Conservation (phyloP, 768 basidiomycete species). For the Cytidiella melzeri region DNA sequence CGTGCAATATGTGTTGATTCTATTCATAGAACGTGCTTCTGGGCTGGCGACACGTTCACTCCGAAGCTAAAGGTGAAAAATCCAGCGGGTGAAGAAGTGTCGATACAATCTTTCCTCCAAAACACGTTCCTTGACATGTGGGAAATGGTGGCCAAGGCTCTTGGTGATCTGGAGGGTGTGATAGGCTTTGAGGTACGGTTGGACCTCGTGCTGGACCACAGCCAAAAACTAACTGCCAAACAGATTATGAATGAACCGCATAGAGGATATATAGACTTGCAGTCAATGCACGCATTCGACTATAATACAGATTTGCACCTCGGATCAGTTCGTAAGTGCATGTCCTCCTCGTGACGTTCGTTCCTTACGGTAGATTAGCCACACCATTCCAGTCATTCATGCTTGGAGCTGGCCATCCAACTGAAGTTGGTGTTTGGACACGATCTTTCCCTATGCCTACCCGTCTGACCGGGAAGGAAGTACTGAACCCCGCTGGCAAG, state of each 20-base stretch:
- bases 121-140: conserved; percentile 76
- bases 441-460: conserved; percentile 91
- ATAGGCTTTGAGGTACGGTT: conserved; percentile 79
- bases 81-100: conserved; percentile 40
- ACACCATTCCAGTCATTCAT: conserved; percentile 86
- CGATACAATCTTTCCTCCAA: conserved; percentile 82
- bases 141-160: conserved; percentile 53
- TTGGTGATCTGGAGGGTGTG: conserved; percentile 74
- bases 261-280: conserved; percentile 81
- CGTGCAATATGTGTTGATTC: not conserved
- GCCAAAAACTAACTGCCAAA: not conserved
- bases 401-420: conserved; percentile 86
- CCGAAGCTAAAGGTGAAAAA: conserved; percentile 60
- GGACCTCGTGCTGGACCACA: not conserved
- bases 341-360: not conserved
- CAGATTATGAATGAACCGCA: conserved; percentile 96
- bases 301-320: conserved; percentile 95
- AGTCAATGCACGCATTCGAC: conserved; percentile 79
- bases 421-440: conserved; percentile 69
- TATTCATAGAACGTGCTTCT: conserved; percentile 75
- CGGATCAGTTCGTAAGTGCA: conserved; percentile 59
- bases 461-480: conserved; percentile 44
- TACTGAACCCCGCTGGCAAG: conserved; percentile 54
- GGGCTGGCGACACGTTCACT: conserved; percentile 85
- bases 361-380: conserved; percentile 35